Conservation (phyloP, 208 protist genomes). For the Trypanosoma lewisi region DNA sequence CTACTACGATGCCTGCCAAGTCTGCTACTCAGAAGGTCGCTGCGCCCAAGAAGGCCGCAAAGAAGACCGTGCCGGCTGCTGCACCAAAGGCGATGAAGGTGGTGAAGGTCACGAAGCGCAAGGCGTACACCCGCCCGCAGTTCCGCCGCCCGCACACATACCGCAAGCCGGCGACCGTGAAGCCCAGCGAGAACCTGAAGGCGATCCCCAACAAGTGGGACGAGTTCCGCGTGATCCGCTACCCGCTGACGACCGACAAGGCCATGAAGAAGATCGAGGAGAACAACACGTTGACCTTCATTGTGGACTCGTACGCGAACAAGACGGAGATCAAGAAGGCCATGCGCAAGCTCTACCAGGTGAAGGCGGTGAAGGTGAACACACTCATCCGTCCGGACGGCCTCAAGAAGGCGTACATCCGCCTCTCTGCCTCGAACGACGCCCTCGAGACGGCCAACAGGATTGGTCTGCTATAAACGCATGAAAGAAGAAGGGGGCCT, state of each 20-base stretch:
- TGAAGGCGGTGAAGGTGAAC: constrained; percentile 97
- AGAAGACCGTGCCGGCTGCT: constrained; percentile 23
- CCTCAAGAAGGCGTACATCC: constrained; percentile 99
- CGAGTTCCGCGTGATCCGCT: constrained; percentile 94
- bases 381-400: constrained; percentile 98
- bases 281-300: constrained; percentile 99
- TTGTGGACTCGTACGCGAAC: constrained; percentile 96
- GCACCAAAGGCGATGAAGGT: constrained; percentile 83
- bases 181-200: constrained; percentile 92
- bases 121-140: constrained; percentile 94
- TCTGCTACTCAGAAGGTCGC: neutral
- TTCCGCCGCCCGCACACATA: constrained; percentile 98
- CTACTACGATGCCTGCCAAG: constrained; percentile 10
- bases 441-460: constrained; percentile 99
- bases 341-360: constrained; percentile 97
- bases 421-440: constrained; percentile 93
- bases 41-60: constrained; percentile 8
- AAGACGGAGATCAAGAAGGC: constrained; percentile 99
- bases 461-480: constrained; percentile 91
- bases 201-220: constrained; percentile 76
- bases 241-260: constrained; percentile 98
- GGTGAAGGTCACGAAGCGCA: constrained; percentile 88
- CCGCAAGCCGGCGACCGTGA: constrained; percentile 73
- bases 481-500: neutral
- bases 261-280: constrained; percentile 99